phyloP scores from a whole-genome alignment of 495 filamentous ascomycete genomes.

The Pseudevernia furfuracea region DNA sequence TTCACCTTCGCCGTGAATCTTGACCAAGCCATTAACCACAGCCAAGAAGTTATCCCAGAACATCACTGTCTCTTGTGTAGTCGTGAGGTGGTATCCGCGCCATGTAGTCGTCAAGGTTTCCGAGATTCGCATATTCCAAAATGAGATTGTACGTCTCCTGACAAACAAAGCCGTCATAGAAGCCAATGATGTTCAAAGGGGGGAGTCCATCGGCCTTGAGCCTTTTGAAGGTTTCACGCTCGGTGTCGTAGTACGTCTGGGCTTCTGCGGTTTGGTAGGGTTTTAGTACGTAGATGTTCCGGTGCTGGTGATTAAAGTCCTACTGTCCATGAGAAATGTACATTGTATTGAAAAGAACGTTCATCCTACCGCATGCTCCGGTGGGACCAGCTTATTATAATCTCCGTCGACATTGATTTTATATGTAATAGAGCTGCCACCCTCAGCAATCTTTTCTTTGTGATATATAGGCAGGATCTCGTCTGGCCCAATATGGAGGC shows the following conservation, averaged over 20 bases:
- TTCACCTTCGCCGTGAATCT: constrained; percentile 30
- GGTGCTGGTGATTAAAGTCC: constrained; percentile 4
- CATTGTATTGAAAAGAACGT: neutral
- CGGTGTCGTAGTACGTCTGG: constrained; percentile 31
- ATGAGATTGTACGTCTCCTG: constrained; percentile 35
- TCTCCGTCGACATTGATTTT: constrained; percentile 18
- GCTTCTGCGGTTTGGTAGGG: constrained; percentile 30
- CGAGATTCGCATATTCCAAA: constrained; percentile 41
- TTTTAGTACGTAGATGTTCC: constrained; percentile 36
- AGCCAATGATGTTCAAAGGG: constrained; percentile 34
- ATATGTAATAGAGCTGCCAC: constrained; percentile 17
- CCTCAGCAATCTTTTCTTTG: constrained; percentile 8
- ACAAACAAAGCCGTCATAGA: constrained; percentile 38
- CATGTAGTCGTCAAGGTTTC: constrained; percentile 38
- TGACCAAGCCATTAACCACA: constrained; percentile 27
- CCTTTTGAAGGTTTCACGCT: constrained; percentile 31
- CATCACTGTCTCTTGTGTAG: constrained; percentile 1
- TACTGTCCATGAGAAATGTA: neutral
- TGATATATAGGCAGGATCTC: constrained; percentile 19
- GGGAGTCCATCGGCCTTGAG: constrained; percentile 24
- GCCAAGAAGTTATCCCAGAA: constrained; percentile 2
- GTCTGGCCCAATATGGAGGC: neutral
- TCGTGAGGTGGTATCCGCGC: constrained; percentile 27
- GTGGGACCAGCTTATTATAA: constrained; percentile 15
- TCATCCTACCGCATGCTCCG: neutral